Base-by-base conservation (phyloP, 768 basidiomycete species). In the Lactifluus echinatus region DNA sequence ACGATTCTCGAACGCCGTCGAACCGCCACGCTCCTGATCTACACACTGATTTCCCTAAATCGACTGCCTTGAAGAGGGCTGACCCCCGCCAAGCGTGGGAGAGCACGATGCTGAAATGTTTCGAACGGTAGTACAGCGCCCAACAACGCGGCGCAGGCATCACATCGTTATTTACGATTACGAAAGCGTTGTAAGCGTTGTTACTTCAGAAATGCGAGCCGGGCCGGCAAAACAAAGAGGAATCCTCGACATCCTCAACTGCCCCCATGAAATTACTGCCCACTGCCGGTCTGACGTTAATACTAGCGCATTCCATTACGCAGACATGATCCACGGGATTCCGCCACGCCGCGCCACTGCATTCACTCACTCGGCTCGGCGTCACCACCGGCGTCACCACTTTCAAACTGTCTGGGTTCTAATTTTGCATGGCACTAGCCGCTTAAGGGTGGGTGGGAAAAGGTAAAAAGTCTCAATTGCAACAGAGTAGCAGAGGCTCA, bases 11-110 rank as follows among this genome's bases (percentile, higher is more conserved):
- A 56, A 50, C 39, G 39, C 29, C 12, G 11, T 34, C 33, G 48
- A 44, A 44, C 40, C 49, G 49, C 55, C 55, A 56, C 55, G 43
- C 46, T 24, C 42, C 19, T 8, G 49, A 50, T 15, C 47, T 19
- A 39, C 23, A 47, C 29, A 19, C 31, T 28, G 14, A 50, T 44
- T 50, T 50, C 31, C 23, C 19, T 28, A 26, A 21, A 24, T 44
- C 14, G 7, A 15, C 23, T 5, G n/a, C 26, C 29, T 37, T 37
- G 19, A 31, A 46, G 15, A 24, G 36, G 39, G 12, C 19, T 53
- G 45, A 46, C 44, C 14, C 8, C 50, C 14, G 37, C 44, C 50
- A 26, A n/a, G 50, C 44, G 50, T 52, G 50, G 50, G 44, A 47
- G 50, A 28, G 37, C 50, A 40, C 17, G 56, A 46, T 24, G 28